phyloP scores from a whole-genome alignment of 805 yeast genomes.

The Lipomyces sp. region DNA sequence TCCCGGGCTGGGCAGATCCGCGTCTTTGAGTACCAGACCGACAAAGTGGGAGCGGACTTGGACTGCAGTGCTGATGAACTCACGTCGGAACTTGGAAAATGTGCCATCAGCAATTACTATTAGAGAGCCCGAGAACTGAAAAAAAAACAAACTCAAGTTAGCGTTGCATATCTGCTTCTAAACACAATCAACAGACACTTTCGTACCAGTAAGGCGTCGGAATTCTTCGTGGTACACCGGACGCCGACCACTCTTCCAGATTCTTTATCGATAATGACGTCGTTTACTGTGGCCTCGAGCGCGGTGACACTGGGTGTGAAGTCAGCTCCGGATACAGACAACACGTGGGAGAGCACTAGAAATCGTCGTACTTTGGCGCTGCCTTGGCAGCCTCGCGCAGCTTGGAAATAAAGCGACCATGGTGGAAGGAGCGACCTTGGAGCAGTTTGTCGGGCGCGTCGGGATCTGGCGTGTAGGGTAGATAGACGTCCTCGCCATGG shows the following conservation, averaged over 20 bases:
- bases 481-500: conserved; percentile 52
- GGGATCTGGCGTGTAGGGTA: conserved; percentile 59
- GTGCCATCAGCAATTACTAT: conserved; percentile 90
- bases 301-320: conserved; percentile 63
- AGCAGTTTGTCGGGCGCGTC: conserved; percentile 33
- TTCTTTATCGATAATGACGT: conserved; percentile 53
- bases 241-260: conserved; percentile 70
- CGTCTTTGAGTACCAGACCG: conserved; percentile 72
- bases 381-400: conserved; percentile 64
- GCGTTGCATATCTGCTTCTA: no score
- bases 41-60: conserved; percentile 77
- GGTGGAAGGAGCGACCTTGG: conserved; percentile 86
- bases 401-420: conserved; percentile 80
- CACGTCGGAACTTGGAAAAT: conserved; percentile 84
- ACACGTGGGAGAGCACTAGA: not conserved
- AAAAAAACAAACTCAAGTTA: no score
- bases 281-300: conserved; percentile 79
- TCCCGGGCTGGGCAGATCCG: conserved; percentile 66
- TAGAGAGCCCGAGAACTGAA: conserved; percentile 55
- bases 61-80: conserved; percentile 63
- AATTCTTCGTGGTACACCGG: conserved; percentile 40
- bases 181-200: no score
- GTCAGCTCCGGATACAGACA: not conserved
- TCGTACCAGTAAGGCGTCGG: conserved; percentile 39
- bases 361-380: conserved; percentile 45